Conservation (phyloP, 2,329 filamentous ascomycete genomes). For the Pseudogymnoascus sp. region DNA sequence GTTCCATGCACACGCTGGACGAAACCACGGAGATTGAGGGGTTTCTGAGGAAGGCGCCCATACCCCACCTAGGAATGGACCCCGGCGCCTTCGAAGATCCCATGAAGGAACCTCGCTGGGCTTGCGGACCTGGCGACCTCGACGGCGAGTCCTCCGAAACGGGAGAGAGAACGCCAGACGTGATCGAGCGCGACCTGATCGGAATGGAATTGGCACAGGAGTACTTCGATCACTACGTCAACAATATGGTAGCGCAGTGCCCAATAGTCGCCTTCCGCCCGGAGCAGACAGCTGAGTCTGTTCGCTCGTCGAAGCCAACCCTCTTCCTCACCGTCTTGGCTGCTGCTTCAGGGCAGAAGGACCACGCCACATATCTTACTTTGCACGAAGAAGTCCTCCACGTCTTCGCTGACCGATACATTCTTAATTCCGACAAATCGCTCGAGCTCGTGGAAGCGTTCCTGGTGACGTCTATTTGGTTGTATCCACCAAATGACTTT, state of each 20-base stretch:
- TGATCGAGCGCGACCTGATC: conserved; percentile 51
- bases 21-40: not conserved
- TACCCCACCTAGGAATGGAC: not conserved
- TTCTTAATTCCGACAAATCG: conserved; percentile 40
- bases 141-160: not conserved
- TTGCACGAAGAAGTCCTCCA: conserved; percentile 39
- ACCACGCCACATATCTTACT: conserved; percentile 31
- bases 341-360: conserved; percentile 48
- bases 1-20: conserved; percentile 5
- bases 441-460: conserved; percentile 42
- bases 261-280: conserved; percentile 52
- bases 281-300: conserved; percentile 41
- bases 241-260: conserved; percentile 49
- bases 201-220: conserved; percentile 45
- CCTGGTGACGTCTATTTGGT: conserved; percentile 38
- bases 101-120: not conserved
- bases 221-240: conserved; percentile 49
- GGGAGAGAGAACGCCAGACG: conserved; percentile 20
- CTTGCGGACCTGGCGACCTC: conserved; percentile 14
- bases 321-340: conserved; percentile 64
- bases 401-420: conserved; percentile 37
- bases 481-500: conserved; percentile 38
- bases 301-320: conserved; percentile 51
- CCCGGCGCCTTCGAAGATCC: not conserved
- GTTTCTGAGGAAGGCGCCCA: not conserved